These are phyloP conservation scores for Yamadazyma buinensis DNA, from an alignment of 1,139 yeast species.

Conservation along the genomic window DNA sequence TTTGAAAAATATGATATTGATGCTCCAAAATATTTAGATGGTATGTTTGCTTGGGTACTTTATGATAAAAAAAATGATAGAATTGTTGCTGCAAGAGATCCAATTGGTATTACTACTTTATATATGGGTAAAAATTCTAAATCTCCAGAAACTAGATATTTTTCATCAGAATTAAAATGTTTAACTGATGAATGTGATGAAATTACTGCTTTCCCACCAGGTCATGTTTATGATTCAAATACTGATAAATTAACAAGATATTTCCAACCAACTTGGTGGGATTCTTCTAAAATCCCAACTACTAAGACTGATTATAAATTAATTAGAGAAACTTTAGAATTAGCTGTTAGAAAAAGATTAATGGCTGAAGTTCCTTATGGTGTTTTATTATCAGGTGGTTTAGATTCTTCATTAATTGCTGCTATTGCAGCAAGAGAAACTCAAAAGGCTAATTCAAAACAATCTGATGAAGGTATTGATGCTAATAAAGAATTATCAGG, in stretches of 20 bases:
- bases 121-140: conserved; percentile 85
- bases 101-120: conserved; percentile 93
- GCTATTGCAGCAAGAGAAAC: conserved; percentile 97
- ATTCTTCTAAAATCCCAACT: conserved; percentile 67
- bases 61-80: conserved; percentile 84
- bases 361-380: conserved; percentile 99
- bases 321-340: conserved; percentile 79
- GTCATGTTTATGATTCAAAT: conserved; percentile 90
- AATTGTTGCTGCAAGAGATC: conserved; percentile 95
- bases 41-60: conserved; percentile 95
- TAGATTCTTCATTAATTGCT: conserved; percentile 94
- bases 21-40: conserved; percentile 90
- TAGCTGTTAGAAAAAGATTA: conserved; percentile 96
- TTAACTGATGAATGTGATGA: conserved; percentile 91
- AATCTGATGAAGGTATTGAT: conserved; percentile 45
- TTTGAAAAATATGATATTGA: conserved; percentile 82
- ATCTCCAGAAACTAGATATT: conserved; percentile 73
- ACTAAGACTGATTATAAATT: conserved; percentile 66
- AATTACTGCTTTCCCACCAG: conserved; percentile 95
- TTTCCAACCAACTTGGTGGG: conserved; percentile 94
- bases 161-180: conserved; percentile 94
- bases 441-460: conserved; percentile 72
- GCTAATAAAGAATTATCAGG: conserved; percentile 74
- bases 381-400: conserved; percentile 92
- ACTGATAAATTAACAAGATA: conserved; percentile 85